Evolutionary conservation across 2,329 filamentous ascomycete species (phyloP), one percentile per base, ranked within the genome.

Genomic region (Aspergillus luchuensis): DNA sequence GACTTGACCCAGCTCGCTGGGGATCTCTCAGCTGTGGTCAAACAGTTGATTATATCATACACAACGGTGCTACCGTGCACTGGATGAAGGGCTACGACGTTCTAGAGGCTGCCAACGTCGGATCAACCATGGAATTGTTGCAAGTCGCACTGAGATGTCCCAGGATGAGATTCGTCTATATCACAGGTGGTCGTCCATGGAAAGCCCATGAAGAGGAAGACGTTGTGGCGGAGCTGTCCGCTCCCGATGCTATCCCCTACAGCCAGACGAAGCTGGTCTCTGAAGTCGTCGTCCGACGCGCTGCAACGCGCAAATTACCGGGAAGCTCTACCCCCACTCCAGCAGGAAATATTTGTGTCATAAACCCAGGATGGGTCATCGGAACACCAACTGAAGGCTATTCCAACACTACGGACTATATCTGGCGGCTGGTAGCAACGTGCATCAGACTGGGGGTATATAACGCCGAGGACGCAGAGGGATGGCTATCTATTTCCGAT

Each of bases 321-420:
- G 15, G 5, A 8, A 8, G 2, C 13, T 7, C 2, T 17, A 15
- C 38, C 6, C 2, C 38, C 15, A 15, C 5, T 6, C 2, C 1
- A 4, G 1, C 6, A 10, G n/a, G 8, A 8, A 15, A 41, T 8
- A 54, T 63, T 48, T 36, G 58, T n/a, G 48, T 68, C 43, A 17
- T 65, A 28, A 70, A 65, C 33, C 59, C 68, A 1, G 67, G 68
- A 4, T 45, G 66, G 15, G 56, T 58, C 17, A 30, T 61, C 1
- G 58, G 65, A n/a, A 64, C 63, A 2, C 56, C 65, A 2, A 56
- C 58, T 3, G 59, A 64, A 19, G 63, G 61, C 8, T 57, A 63
- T 7, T 54, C 63, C 19, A 66, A 67, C 56, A 52, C 58, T 4
- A 52, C 60, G 25, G 63, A 67, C 56, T 67, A 60, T 50, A 28